Percentiles rank a stretch among this genome's conserved stretches.
Evolutionary conservation across 805 yeast species (phyloP).

Genomic region (Nakazawaea wyomingensis): DNA sequence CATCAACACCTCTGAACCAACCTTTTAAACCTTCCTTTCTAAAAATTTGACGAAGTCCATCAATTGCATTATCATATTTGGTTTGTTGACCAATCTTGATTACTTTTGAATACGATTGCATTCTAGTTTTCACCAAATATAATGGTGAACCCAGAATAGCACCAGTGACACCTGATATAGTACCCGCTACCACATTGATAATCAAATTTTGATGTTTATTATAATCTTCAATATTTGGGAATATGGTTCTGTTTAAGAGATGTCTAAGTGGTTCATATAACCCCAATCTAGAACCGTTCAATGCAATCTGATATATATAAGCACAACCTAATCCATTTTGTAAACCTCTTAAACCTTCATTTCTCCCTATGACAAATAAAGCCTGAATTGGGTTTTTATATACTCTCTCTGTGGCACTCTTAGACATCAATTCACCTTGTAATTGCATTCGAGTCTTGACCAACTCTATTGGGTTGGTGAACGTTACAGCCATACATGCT

Average conservation of each 20-base stretch:
- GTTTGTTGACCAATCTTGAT: conserved; percentile 88
- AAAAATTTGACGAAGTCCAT: conserved; percentile 64
- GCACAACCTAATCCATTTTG: conserved; percentile 91
- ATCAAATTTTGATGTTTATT: conserved; percentile 42
- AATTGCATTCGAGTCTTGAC: conserved; percentile 95
- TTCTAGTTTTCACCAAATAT: conserved; percentile 88
- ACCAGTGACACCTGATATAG: conserved; percentile 81
- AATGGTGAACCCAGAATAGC: conserved; percentile 89
- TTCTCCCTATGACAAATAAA: conserved; percentile 57
- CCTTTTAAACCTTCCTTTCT: conserved; percentile 71
- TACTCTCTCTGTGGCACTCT: conserved; percentile 40
- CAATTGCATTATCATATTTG: conserved; percentile 62
- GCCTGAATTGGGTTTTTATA: conserved; percentile 90
- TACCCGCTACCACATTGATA: conserved; percentile 77
- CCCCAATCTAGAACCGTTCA: conserved; percentile 93
- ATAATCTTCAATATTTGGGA: conserved; percentile 41
- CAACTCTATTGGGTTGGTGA: conserved; percentile 93
- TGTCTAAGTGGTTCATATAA: conserved; percentile 85
- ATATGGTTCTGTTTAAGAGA: conserved; percentile 46
- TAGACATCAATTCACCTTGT: conserved; percentile 80
- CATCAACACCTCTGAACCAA: conserved; percentile 85
- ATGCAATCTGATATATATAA: conserved; percentile 81
- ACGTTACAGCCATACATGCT: conserved; percentile 96
- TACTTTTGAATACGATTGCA: conserved; percentile 79
- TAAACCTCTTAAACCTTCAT: conserved; percentile 83